Evolutionary conservation across 306 rosid genomes (phyloP), one percentile per base, ranked within the genome.

Genomic region (Vigna unguiculata): DNA sequence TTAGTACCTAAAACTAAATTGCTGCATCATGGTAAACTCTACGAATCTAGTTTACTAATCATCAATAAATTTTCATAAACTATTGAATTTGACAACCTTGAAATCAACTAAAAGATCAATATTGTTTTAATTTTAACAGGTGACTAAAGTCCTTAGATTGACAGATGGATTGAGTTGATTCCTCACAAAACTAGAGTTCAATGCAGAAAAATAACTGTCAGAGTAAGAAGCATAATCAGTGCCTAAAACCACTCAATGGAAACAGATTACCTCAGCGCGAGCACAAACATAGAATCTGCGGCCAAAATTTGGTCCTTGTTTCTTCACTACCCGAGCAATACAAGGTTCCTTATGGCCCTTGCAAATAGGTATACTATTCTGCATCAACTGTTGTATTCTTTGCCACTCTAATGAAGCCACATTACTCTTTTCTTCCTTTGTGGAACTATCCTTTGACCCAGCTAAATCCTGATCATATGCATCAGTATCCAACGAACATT

Each of bases 331-430:
- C 61, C 96, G 91, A 72, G 91, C 89, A 67, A 90, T 88, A 81
- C 97, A 90, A 52, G 90, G 90, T 80, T 95, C 96, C 49, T 71
- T 89, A 79, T 92, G 97, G 71, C 90, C 96, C 87, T 85, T 92
- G 88, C 99, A 92, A 82, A 89, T 81, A 46, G 99, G 97, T 79
- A 92, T 95, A 71, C 97, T 89, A 80, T 78, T 88, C 87, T 95
- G 96, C 99, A 95, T 92, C 80, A 89, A 75, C 74, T 89, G 85
- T 69, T 89, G 96, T 84, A 95, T 89, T 87, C 99, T 83, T 84
- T 85, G 93, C 98, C 99, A 92, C 86, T 95, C 97, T 67, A 84
- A 15, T 70, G 91, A 63, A 49, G 93, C 98, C 71, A 71, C 71
- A 77, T 72, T 87, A 68, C 85, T 83, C 66, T 84, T 90, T 66